Base-by-base conservation (phyloP, 371 early-diverging fungal genomes). In the Blakeslea trispora region DNA sequence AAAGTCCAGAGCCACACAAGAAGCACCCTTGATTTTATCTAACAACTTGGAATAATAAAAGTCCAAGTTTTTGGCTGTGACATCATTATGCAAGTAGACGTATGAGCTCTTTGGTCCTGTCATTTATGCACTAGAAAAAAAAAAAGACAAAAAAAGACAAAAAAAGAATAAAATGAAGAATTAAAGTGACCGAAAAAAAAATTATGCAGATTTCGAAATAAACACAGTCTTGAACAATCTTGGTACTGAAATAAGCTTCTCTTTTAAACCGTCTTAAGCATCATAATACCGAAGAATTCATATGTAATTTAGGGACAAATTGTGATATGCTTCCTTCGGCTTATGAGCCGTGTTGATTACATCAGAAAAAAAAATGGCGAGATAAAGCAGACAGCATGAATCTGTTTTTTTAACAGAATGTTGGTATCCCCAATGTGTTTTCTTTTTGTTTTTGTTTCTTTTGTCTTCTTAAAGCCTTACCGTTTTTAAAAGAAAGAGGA, bases 1-100 rank as follows among this genome's bases (percentile, higher is more conserved):
- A 1, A 87, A 82, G 70, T 96, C 97, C 34, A 96, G 55, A 4
- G 95, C 84, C 44, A 96, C 77, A 59, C 87, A 91, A 21, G 75
- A 64, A 5, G 91, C 88, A 3, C 65, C 13, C 5, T 47, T 57
- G 10, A 73, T 40, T 43, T 47, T 64, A 10, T 54, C 45, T 0
- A 73, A 40, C 6, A 76, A 58, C 2, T 19, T 37, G 3, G 49
- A 23, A 43, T 61, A 58, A 19, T 62, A 43, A 9, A 23, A 31
- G 9, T 22, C 21, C 37, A 75, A 40, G 24, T 67, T 67, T 34
- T 65, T 48, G 11, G 23, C 23, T 4, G 45, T 58, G 2, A 58
- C 52, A 14, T 58, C 47, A 10, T 50, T 58, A 40, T 15, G 46
- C 3, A 46, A 40, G 5, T 17, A n/a, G 1, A 51, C 34, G n/a